These are phyloP conservation scores for Bryoerythrophyllum caledonicum DNA, from an alignment of 225 moss, liverwort and hornwort species.

Conservation along the genomic window DNA sequence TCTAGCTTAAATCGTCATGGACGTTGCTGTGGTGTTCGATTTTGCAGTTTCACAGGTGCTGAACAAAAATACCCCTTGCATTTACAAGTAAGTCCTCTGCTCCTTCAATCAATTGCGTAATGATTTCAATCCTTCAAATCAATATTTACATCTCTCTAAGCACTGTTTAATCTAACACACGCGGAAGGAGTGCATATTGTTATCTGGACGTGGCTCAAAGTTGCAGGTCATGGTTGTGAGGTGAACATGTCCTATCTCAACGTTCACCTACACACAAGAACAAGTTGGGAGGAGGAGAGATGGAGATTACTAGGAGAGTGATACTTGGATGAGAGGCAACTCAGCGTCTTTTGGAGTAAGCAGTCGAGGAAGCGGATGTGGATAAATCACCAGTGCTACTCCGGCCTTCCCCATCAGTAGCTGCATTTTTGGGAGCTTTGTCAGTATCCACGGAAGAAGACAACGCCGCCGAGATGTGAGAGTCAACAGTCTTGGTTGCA, in stretches of 20 bases:
- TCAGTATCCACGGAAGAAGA: conserved; percentile 32
- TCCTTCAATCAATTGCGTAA: conserved; percentile 11
- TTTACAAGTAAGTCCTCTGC: conserved; percentile 13
- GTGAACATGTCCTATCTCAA: background rate
- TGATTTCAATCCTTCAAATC: no score
- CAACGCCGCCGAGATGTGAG: conserved; percentile 25
- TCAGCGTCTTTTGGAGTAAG: conserved; percentile 45
- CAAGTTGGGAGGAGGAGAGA: conserved; percentile 30
- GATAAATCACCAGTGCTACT: conserved; percentile 58
- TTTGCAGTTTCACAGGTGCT: conserved; percentile 10
- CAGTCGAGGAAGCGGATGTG: conserved; percentile 53
- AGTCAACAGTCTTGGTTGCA: conserved; percentile 25
- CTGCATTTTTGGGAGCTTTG: conserved; percentile 4
- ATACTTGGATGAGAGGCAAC: conserved; percentile 38
- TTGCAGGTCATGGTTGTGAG: conserved; percentile 15
- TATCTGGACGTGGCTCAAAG: conserved; percentile 11
- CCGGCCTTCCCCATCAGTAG: conserved; percentile 31
- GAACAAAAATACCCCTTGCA: background rate
- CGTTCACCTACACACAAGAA: conserved; percentile 22
- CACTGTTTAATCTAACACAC: conserved; percentile 9
- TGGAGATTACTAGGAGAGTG: conserved; percentile 41
- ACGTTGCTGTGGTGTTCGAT: conserved; percentile 14
- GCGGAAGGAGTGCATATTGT: conserved; percentile 13
- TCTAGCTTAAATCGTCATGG: conserved; percentile 1
- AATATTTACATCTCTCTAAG: background rate